Percentiles rank a stretch among this genome's conserved stretches.
These are phyloP conservation scores for Candida tetrigidarum DNA, from an alignment of 1,139 yeast species.

Conservation along the genomic window DNA sequence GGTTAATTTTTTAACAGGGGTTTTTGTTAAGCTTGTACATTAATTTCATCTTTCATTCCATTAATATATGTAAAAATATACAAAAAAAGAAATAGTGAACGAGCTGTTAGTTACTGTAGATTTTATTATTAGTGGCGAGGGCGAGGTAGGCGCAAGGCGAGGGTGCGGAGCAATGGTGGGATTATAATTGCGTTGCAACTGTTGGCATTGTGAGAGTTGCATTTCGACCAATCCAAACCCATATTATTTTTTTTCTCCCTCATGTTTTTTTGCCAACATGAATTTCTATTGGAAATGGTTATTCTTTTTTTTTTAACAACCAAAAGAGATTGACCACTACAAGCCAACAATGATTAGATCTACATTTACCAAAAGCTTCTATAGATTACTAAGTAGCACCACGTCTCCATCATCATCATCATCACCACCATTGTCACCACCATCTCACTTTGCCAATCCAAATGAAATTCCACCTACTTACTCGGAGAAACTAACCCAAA, in stretches of 20 bases:
- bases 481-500: slow-evolving; percentile 12
- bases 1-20: neutral
- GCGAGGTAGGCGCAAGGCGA: too few relatives aligned
- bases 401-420: slow-evolving; percentile 5
- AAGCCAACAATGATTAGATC: slow-evolving; percentile 9
- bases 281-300: too few relatives aligned
- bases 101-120: slow-evolving; percentile 10
- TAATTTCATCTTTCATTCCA: slow-evolving; percentile 7
- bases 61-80: slow-evolving; percentile 10
- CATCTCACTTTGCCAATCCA: slow-evolving; percentile 22
- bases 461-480: slow-evolving; percentile 21
- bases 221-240: slow-evolving; percentile 11
- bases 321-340: neutral
- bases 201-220: neutral
- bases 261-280: neutral
- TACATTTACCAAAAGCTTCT: slow-evolving; percentile 10
- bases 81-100: slow-evolving; percentile 3
- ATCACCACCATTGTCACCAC: slow-evolving; percentile 19
- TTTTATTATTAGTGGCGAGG: too few relatives aligned
- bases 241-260: neutral
- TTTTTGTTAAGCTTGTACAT: slow-evolving; percentile 11
- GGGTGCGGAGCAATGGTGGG: too few relatives aligned
- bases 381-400: slow-evolving; percentile 11
- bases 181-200: too few relatives aligned
- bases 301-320: slow-evolving; percentile 1